These are phyloP conservation scores for Peronospora destructor DNA, from an alignment of 352 stramenopile genomes.

Conservation along the genomic window DNA sequence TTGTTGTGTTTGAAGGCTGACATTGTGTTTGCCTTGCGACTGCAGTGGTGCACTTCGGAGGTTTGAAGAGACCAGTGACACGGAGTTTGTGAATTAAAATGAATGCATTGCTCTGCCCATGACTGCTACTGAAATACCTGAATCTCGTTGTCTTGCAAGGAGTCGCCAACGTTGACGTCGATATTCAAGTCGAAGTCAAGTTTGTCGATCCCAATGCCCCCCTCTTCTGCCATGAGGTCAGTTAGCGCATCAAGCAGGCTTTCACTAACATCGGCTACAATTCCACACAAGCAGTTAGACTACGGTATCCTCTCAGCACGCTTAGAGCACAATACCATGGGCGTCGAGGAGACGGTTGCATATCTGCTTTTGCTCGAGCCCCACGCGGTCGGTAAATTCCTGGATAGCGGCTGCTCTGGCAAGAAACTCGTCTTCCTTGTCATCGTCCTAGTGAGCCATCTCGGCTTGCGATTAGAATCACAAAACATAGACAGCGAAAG, in stretches of 20 bases:
- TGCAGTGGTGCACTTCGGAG: conserved; percentile 38
- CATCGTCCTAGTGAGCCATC: conserved; percentile 20
- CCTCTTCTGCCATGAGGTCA: conserved; percentile 37
- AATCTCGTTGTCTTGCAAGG: conserved; percentile 19
- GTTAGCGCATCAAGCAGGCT: conserved; percentile 38
- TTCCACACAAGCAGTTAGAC: conserved; percentile 10
- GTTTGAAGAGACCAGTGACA: conserved; percentile 15
- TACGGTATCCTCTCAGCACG: conserved; percentile 1
- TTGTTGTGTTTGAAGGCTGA: conserved; percentile 17
- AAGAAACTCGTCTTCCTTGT: conserved; percentile 29
- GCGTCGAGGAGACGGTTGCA: conserved; percentile 27
- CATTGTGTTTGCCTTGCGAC: conserved; percentile 3
- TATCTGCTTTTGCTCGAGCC: conserved; percentile 23
- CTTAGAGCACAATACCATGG: conserved; percentile 24
- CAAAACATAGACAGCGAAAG: background rate
- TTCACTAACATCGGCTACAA: conserved; percentile 35
- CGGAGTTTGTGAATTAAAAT: conserved; percentile 19
- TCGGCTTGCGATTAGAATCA: background rate
- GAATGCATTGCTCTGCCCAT: conserved; percentile 13
- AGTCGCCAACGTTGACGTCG: conserved; percentile 21
- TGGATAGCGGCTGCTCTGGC: conserved; percentile 16
- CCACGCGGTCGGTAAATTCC: conserved; percentile 21
- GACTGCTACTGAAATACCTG: conserved; percentile 10
- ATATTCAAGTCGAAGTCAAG: conserved; percentile 28
- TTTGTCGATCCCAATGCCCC: conserved; percentile 37